These are phyloP conservation scores for Anastatica hierochuntica DNA, from an alignment of 345 rosid genomes.

Conservation along the genomic window DNA sequence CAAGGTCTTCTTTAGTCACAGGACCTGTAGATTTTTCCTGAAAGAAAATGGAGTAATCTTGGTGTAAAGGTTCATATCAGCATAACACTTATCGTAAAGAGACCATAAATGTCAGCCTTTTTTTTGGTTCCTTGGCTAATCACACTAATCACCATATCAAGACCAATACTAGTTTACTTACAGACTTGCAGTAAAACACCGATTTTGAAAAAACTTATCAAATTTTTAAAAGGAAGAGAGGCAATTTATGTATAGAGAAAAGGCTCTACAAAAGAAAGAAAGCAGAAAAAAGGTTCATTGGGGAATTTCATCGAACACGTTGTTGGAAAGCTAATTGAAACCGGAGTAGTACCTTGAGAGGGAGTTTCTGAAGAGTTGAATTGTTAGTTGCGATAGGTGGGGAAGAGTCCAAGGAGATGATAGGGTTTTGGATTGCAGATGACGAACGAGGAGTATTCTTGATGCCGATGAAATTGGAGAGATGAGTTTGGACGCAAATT, in stretches of 20 bases:
- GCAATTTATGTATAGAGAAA: not conserved
- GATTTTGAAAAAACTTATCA: no score
- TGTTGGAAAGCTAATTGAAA: not conserved
- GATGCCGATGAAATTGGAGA: slow-evolving; percentile 36
- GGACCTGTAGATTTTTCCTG: slow-evolving; percentile 58
- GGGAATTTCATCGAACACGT: slow-evolving; percentile 48
- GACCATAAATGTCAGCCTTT: no score
- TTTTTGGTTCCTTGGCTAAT: no score
- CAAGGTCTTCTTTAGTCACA: slow-evolving; percentile 86
- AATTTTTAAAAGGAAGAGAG: not conserved
- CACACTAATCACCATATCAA: no score
- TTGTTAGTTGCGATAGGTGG: no score
- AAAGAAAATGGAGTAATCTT: not conserved
- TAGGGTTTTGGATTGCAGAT: slow-evolving; percentile 16
- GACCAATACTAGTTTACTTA: no score
- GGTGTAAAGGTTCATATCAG: not conserved
- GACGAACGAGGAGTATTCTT: slow-evolving; percentile 4
- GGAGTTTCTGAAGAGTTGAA: slow-evolving; percentile 17
- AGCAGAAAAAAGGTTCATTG: slow-evolving; percentile 5
- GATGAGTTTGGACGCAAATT: slow-evolving; percentile 41
- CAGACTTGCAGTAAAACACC: no score
- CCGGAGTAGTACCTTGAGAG: slow-evolving; percentile 31
- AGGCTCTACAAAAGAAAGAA: not conserved
- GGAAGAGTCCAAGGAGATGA: slow-evolving; percentile 30
- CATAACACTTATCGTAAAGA: no score